Evolutionary conservation across 1,139 yeast species (phyloP).

Genomic region (Candida glucosophila): DNA sequence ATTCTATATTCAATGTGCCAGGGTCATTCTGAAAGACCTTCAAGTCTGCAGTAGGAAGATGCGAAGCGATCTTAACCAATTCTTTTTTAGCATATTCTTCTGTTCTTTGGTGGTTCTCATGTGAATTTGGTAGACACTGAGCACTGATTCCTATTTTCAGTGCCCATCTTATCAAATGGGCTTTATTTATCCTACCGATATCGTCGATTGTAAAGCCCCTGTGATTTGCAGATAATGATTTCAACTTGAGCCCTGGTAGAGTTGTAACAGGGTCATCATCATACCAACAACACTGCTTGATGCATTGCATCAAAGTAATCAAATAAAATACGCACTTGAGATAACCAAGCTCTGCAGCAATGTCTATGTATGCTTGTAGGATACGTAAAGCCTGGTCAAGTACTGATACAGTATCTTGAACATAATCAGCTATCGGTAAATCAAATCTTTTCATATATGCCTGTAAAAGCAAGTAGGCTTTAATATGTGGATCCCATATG

Average conservation of each 20-base stretch:
- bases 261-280: conserved; percentile 64
- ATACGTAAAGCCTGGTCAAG: conserved; percentile 92
- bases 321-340: conserved; percentile 50
- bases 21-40: conserved; percentile 22
- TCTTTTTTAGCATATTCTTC: conserved; percentile 10
- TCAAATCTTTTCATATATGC: conserved; percentile 80
- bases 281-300: conserved; percentile 84
- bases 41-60: conserved; percentile 40
- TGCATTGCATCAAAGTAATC: conserved; percentile 70
- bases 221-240: conserved; percentile 6
- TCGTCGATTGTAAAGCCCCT: conserved; percentile 1
- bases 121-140: background rate
- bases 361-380: conserved; percentile 85
- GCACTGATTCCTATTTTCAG: conserved; percentile 26
- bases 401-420: conserved; percentile 89
- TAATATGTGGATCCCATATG: conserved; percentile 95
- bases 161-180: conserved; percentile 22
- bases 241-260: conserved; percentile 59
- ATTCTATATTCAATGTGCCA: conserved; percentile 30
- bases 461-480: conserved; percentile 76
- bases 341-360: conserved; percentile 78
- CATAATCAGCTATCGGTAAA: conserved; percentile 89
- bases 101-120: background rate
- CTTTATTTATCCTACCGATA: conserved; percentile 15
- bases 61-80: conserved; percentile 36